phyloP scores from a whole-genome alignment of 164 flowering plant species.

The Aristolochia fimbriata region DNA sequence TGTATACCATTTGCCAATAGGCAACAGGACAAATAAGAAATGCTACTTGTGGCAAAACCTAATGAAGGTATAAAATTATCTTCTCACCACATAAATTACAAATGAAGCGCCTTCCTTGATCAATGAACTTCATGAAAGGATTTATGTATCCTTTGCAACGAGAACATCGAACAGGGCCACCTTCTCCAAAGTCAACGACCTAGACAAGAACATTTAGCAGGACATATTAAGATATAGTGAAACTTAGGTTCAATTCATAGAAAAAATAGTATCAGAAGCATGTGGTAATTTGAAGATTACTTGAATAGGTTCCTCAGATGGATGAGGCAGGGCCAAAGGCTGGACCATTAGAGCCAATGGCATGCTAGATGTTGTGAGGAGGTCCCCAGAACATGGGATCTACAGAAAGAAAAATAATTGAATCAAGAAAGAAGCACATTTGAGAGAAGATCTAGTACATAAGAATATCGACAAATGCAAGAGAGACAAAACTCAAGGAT shows the following conservation, averaged over 20 bases:
- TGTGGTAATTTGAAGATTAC: constrained; percentile 24
- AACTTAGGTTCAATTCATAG: neutral
- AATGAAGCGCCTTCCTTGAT: constrained; percentile 87
- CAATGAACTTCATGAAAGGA: constrained; percentile 95
- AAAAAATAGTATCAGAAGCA: neutral
- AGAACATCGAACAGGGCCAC: constrained; percentile 96
- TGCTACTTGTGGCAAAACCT: neutral
- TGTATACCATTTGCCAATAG: no score
- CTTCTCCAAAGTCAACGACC: constrained; percentile 97
- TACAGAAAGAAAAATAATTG: constrained; percentile 17
- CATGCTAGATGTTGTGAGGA: constrained; percentile 87
- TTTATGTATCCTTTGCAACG: constrained; percentile 96
- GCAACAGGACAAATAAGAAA: no score
- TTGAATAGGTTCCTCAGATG: constrained; percentile 95
- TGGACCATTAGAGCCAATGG: constrained; percentile 88
- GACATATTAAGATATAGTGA: neutral
- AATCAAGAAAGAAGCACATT: neutral
- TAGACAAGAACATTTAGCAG: constrained; percentile 8
- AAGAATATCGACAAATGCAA: neutral
- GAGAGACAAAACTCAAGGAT: neutral
- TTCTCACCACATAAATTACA: constrained; percentile 94
- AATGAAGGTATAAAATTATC: neutral
- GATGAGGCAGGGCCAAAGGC: constrained; percentile 95
- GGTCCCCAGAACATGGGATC: constrained; percentile 92
- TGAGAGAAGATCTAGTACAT: neutral